These are phyloP conservation scores for Corinectria fuckeliana DNA, from an alignment of 2,329 filamentous ascomycete genomes.

Conservation along the genomic window DNA sequence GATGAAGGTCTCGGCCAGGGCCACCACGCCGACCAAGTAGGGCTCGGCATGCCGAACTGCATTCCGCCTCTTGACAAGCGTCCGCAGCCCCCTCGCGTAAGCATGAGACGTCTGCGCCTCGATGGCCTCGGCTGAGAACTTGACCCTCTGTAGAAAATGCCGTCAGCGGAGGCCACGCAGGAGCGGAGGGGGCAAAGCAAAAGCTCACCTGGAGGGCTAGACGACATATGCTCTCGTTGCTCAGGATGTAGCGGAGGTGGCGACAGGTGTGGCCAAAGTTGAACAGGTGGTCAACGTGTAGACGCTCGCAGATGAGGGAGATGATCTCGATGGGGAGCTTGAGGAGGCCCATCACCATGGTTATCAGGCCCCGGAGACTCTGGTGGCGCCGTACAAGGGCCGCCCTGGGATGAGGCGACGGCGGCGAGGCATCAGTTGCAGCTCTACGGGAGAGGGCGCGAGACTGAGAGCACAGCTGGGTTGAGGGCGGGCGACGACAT, in stretches of 20 bases:
- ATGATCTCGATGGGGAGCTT: conserved; percentile 69
- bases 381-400: neutral
- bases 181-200: neutral
- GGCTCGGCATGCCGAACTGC: conserved; percentile 68
- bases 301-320: conserved; percentile 59
- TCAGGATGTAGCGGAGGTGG: conserved; percentile 57
- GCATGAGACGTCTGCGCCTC: conserved; percentile 25
- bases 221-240: conserved; percentile 63
- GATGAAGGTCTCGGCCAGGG: conserved; percentile 64
- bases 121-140: conserved; percentile 31
- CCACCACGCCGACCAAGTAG: conserved; percentile 66
- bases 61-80: conserved; percentile 64
- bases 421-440: neutral
- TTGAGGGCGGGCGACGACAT: neutral
- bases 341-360: conserved; percentile 48
- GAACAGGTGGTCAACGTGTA: conserved; percentile 65
- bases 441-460: neutral
- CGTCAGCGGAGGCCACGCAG: conserved; percentile 25
- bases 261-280: conserved; percentile 60
- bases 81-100: conserved; percentile 51
- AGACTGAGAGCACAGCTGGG: neutral
- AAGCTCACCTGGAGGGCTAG: conserved; percentile 62
- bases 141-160: conserved; percentile 25
- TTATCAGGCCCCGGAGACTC: neutral
- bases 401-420: neutral